Evolutionary conservation across 495 filamentous ascomycete genomes (phyloP), one percentile per base, ranked within the genome.

Genomic region (Lepidopterella palustris): DNA sequence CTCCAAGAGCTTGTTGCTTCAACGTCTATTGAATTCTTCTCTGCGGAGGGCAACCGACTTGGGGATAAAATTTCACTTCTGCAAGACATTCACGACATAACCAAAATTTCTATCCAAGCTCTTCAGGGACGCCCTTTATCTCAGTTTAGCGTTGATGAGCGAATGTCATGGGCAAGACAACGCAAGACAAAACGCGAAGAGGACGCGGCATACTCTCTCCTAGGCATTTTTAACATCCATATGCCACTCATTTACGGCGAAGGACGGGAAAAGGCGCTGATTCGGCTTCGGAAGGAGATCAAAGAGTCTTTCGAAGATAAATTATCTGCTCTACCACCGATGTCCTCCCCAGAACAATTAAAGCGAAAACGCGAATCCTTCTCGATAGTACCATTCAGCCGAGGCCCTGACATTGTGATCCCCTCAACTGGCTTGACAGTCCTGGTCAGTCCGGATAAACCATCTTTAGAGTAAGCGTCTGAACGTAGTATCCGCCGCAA

Each of bases 81-180:
- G 21, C 11, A 27, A 39, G 11, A 6, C 8, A 6, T 54, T 21
- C 8, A 32, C 15, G 27, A 54, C 6, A 54, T 54, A 27, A 54
- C 51, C 21, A 25, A 25, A 27, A 32, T 54, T 54, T 8, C 51
- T 15, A 54, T 27, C n/a, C 13, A 39, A 15, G 51, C 28, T 29
- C 51, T 54, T 39, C 57, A 18, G 59, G 59, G 59, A 50, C 47
- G 27, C 24, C 13, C 21, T n/a, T n/a, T n/a, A n/a, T n/a, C n/a
- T n/a, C n/a, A n/a, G n/a, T n/a, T n/a, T n/a, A n/a, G n/a, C n/a
- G n/a, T n/a, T n/a, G n/a, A n/a, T n/a, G n/a, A n/a, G n/a, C n/a
- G n/a, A n/a, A n/a, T n/a, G n/a, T n/a, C n/a, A n/a, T n/a, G n/a
- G n/a, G n/a, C n/a, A n/a, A n/a, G n/a, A n/a, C n/a, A n/a, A n/a